Evolutionary conservation across 352 stramenopile genomes (phyloP), one percentile per base, ranked within the genome.

Genomic region (Globisporangium nunn): DNA sequence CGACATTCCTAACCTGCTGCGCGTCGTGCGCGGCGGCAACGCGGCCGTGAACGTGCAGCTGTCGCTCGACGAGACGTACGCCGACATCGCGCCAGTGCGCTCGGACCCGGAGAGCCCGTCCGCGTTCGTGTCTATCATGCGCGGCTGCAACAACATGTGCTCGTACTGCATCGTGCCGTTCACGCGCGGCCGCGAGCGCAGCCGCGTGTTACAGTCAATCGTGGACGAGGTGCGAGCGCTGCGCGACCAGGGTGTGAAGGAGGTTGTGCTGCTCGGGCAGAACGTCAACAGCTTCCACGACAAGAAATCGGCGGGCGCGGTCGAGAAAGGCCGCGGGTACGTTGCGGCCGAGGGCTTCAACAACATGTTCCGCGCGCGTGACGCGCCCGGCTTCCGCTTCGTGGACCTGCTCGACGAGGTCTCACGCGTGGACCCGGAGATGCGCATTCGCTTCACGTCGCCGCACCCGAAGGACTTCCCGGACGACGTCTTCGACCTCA

Each of bases 241-340:
- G 49, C 68, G 86, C 14, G 78, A 96, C 58, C 72, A 97, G 49
- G 93, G 91, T 48, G 87, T 99, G 18, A 98, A 98, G 67, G 98
- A 99, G 68, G 84, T 99, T 14, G 89, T 98, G 52, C 76, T 99
- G 35, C 78, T 99, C n/a, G 98, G 98, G 41, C 98, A 99, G 74
- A 99, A 99, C 73, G 97, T 99, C 46, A 99, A 99, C 76, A 98
- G 89, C 54, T 99, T 99, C 71, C 96, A 99, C 70, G 97, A 99
- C 77, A 91, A 81, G 29, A 79, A 87, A 59, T 91, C 81, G 0
- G 74, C 86, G 46, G 83, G 77, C 17, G 83, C 83, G 15, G 49
- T 58, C 14, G 76, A 91, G 47, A 64, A 79, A 28, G 85, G 85
- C 1, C 81, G 85, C 7, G 75, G 74, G 31, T 95, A 95, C 64